These are phyloP conservation scores for Mikania micrantha DNA, from an alignment of 129 eudicot genomes.

Conservation along the genomic window DNA sequence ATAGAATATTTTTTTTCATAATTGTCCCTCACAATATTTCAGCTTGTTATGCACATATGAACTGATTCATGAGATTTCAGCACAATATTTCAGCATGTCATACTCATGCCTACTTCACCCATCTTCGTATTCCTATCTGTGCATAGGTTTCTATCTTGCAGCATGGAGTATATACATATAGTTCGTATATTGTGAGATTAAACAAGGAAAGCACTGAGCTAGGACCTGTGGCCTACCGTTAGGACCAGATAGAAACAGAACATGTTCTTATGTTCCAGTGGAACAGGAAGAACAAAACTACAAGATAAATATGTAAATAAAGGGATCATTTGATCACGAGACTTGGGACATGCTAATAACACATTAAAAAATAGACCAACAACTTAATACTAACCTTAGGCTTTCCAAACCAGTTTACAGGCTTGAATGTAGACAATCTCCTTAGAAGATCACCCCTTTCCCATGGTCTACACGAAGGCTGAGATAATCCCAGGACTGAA, in stretches of 20 bases:
- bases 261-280: neutral
- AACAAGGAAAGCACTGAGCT: no score
- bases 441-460: conserved; percentile 89
- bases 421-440: conserved; percentile 75
- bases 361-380: neutral
- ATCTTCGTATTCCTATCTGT: neutral
- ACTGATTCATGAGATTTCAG: neutral
- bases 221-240: neutral
- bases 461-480: conserved; percentile 96
- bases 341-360: neutral
- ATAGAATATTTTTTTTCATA: neutral
- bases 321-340: neutral
- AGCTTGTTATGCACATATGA: no score
- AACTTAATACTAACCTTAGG: conserved; percentile 57
- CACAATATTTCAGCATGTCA: neutral
- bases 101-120: neutral
- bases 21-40: neutral
- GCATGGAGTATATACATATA: neutral
- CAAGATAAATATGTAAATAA: neutral
- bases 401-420: conserved; percentile 78
- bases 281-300: conserved; percentile 7
- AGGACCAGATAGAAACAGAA: neutral
- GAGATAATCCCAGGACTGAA: conserved; percentile 73
- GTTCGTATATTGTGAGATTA: neutral
- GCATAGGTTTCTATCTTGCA: neutral